Evolutionary conservation across 805 yeast species (phyloP).

Genomic region (Lipomyces spencermartinsiae): DNA sequence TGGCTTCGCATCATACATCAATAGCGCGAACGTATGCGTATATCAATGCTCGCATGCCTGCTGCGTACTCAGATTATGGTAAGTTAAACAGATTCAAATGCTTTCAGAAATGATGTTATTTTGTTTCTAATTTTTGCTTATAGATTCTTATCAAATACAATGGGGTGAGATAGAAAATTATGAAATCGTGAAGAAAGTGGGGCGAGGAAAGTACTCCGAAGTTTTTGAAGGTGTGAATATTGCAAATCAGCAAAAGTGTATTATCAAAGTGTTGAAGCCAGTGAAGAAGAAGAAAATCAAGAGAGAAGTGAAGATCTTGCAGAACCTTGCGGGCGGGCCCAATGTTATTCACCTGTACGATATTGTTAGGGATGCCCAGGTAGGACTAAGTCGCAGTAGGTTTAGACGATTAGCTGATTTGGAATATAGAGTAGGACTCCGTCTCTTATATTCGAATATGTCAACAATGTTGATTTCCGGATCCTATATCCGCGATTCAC

Average conservation of each 20-base stretch:
- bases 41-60: constrained; percentile 69
- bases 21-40: constrained; percentile 74
- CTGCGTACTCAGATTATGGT: constrained; percentile 84
- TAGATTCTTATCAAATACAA: constrained; percentile 59
- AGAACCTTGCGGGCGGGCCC: constrained; percentile 84
- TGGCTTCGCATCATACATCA: constrained; percentile 42
- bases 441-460: constrained; percentile 83
- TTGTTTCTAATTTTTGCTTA: constrained; percentile 9
- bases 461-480: constrained; percentile 83
- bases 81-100: constrained; percentile 21
- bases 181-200: constrained; percentile 83
- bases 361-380: constrained; percentile 78
- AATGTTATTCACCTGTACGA: constrained; percentile 79
- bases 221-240: constrained; percentile 86
- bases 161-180: constrained; percentile 68
- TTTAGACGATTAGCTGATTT: neutral
- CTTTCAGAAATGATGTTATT: neutral
- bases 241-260: constrained; percentile 67
- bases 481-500: constrained; percentile 79
- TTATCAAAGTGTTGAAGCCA: constrained; percentile 89
- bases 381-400: neutral
- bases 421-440: constrained; percentile 66
- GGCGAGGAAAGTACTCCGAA: constrained; percentile 95
- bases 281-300: constrained; percentile 90
- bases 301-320: constrained; percentile 85